Conservation (phyloP, 73 alveolate genomes). For the Paramecium caudatum region DNA sequence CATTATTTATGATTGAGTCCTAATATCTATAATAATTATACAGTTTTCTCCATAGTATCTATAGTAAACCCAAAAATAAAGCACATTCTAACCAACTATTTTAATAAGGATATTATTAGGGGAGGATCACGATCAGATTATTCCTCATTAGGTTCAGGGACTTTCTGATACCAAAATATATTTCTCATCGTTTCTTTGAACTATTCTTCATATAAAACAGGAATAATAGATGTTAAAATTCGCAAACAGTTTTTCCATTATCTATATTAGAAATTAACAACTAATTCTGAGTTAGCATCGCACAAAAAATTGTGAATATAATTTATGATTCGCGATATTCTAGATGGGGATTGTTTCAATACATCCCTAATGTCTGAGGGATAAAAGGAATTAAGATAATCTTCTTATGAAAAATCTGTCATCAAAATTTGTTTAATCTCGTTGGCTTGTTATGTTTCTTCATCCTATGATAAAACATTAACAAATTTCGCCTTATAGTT, state of each 20-base stretch:
- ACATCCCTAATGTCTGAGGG: conserved; percentile 62
- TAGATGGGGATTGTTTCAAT: neutral
- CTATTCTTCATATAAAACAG: conserved; percentile 32
- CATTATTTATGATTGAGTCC: conserved; percentile 4
- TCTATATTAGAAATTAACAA: neutral
- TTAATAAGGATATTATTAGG: neutral
- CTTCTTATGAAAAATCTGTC: conserved; percentile 29
- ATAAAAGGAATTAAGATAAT: conserved; percentile 30
- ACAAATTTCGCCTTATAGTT: conserved; percentile 18
- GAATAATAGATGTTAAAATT: conserved; percentile 27
- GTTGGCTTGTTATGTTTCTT: neutral
- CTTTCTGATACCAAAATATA: conserved; percentile 6
- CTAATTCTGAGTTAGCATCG: neutral
- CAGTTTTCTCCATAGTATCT: neutral
- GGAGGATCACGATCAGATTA: conserved; percentile 35
- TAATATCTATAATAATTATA: neutral
- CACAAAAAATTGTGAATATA: conserved; percentile 39
- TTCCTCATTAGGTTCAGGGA: conserved; percentile 42
- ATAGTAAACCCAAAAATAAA: conserved; percentile 46
- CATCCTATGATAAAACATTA: neutral
- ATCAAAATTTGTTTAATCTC: neutral
- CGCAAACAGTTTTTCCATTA: conserved; percentile 54
- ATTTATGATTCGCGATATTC: neutral
- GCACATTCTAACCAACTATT: neutral
- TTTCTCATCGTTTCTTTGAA: conserved; percentile 7